Base-by-base conservation (phyloP, 2,329 filamentous ascomycete genomes). In the Aureobasidium subglaciale region DNA sequence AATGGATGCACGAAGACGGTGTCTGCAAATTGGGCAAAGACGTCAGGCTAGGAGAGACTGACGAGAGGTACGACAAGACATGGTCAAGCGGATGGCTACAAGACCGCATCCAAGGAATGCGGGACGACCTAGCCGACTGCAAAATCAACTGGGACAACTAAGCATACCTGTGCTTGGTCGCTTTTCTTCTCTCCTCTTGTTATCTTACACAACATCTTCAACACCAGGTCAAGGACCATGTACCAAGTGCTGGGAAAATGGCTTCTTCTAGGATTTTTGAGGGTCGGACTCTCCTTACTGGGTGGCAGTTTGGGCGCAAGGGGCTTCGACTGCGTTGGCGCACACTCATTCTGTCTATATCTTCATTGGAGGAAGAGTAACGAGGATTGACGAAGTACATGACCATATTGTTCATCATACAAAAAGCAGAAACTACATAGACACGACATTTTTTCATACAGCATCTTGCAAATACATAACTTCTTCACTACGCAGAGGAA, bases 31-130 rank as follows among this genome's bases (percentile, higher is more conserved):
- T 70, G 53, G 67, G 65, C 7, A 57, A 62, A 27, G 64, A 65
- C 9, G 59, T 69, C 2, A 58, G 66, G 2, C 63, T 69, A 20
- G 68, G 68, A n/a, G 61, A 61, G 27, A 63, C 60, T 22, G 67
- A 70, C 50, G 66, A 67, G 56, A 50, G 58, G 20, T 62, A 64
- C 38, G 56, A 50, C 5, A 59, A 63, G 34, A 61, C 63, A 37
- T 68, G 67, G 67, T 63, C 56, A 13, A 64, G 63, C 48, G 68
- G 68, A 3, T 70, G 68, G 68, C 58, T 65, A 9, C 59, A 61
- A 18, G 58, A 65, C 16, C 57, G 66, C 4, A 56, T 66, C 5
- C 58, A 60, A 24, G 46, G 56, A 16, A 63, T 65, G 55, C 61
- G 60, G 55, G 58, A 63, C 24, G 41, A 58, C 4, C 42, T 62